Conservation (phyloP, 352 stramenopile genomes). For the Phytophthora foliorum region DNA sequence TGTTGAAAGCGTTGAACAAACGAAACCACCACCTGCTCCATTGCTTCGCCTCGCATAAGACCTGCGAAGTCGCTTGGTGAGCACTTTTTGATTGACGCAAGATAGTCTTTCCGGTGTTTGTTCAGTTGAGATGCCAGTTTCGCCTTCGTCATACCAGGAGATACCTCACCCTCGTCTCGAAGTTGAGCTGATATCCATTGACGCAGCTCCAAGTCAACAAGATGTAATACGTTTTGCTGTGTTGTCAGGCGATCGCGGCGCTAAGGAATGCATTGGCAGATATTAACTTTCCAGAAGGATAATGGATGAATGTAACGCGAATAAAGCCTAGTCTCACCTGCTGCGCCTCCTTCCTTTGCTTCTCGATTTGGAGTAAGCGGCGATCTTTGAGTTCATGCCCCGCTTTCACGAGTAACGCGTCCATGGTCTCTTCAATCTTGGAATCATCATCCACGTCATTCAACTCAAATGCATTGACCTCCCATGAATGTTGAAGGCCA, state of each 20-base stretch:
- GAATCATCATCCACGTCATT: neutral
- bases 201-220: slow-evolving; percentile 66
- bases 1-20: slow-evolving; percentile 35
- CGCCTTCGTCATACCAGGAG: slow-evolving; percentile 11
- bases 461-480: slow-evolving; percentile 39
- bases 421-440: slow-evolving; percentile 21
- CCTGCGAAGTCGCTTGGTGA: slow-evolving; percentile 9
- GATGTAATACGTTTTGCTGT: slow-evolving; percentile 47
- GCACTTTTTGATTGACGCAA: slow-evolving; percentile 44
- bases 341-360: slow-evolving; percentile 7
- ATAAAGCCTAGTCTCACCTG: slow-evolving; percentile 22
- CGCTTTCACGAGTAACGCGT: slow-evolving; percentile 28
- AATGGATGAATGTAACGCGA: neutral
- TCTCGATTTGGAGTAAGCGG: neutral
- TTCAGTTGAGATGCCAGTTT: slow-evolving; percentile 54
- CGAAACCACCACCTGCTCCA: slow-evolving; percentile 34
- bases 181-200: slow-evolving; percentile 64
- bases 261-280: slow-evolving; percentile 24
- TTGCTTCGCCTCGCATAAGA: slow-evolving; percentile 6
- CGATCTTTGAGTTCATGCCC: slow-evolving; percentile 17
- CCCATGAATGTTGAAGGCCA: slow-evolving; percentile 35
- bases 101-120: slow-evolving; percentile 46
- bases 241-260: slow-evolving; percentile 42
- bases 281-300: neutral
- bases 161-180: slow-evolving; percentile 16